Evolutionary conservation across 2,329 filamentous ascomycete genomes (phyloP).

Genomic region (Beauveria varroae): DNA sequence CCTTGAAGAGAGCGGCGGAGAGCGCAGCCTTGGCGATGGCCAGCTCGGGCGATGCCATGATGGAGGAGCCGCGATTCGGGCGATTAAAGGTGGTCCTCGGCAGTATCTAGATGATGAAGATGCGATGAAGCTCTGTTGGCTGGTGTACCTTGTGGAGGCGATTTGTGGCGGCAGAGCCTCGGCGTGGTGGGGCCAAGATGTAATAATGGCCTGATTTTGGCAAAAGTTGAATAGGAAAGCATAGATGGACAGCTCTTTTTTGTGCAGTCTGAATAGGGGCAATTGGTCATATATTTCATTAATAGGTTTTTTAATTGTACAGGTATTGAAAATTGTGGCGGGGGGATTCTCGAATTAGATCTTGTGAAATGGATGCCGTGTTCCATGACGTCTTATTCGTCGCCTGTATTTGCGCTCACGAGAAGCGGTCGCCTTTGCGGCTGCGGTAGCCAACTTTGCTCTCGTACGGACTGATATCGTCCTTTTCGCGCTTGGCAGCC

Average conservation of each 20-base stretch:
- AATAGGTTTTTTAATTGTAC: neutral
- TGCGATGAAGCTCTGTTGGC: neutral
- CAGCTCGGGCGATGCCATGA: slow-evolving; percentile 60
- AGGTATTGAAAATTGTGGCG: neutral
- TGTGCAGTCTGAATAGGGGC: neutral
- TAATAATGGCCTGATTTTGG: slow-evolving; percentile 5
- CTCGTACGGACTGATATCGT: slow-evolving; percentile 68
- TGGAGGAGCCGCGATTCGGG: slow-evolving; percentile 6
- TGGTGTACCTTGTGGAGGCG: neutral
- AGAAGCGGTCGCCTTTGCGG: slow-evolving; percentile 81
- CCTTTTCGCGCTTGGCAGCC: slow-evolving; percentile 61
- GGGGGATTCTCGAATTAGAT: neutral
- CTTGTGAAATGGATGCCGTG: neutral
- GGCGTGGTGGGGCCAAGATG: slow-evolving; percentile 5
- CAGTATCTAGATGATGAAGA: neutral
- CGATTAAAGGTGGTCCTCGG: neutral
- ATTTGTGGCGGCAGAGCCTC: slow-evolving; percentile 8
- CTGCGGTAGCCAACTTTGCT: slow-evolving; percentile 66
- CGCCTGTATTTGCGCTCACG: slow-evolving; percentile 28
- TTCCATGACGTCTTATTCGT: neutral
- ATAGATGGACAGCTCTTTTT: neutral
- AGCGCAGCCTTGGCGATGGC: slow-evolving; percentile 76
- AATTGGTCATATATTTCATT: neutral
- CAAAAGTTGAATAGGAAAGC: neutral
- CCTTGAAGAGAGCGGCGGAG: slow-evolving; percentile 62